Evolutionary conservation across 306 rosid genomes (phyloP).

Genomic region (Sesbania bispinosa): DNA sequence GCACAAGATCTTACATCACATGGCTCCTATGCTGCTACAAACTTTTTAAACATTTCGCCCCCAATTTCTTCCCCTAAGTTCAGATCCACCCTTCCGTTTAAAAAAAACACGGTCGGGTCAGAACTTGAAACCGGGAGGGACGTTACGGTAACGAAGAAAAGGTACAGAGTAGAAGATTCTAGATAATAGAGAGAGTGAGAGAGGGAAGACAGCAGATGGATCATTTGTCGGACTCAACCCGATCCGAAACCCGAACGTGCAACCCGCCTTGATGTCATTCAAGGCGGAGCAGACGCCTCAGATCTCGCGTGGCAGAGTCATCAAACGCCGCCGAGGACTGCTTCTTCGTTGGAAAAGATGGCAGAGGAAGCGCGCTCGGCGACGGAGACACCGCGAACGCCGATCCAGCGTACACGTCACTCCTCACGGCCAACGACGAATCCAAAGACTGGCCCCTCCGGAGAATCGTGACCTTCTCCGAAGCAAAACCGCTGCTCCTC

Average conservation of each 20-base stretch:
- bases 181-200: background rate
- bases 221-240: background rate
- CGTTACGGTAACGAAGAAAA: constrained; percentile 1
- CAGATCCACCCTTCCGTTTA: constrained; percentile 59
- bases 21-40: background rate
- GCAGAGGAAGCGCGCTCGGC: constrained; percentile 83
- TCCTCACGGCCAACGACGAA: constrained; percentile 38
- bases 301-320: constrained; percentile 77
- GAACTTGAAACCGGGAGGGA: constrained; percentile 30
- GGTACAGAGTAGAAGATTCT: constrained; percentile 11
- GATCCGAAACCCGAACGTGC: background rate
- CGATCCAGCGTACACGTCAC: constrained; percentile 83
- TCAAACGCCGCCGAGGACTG: constrained; percentile 35
- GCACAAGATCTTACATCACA: background rate
- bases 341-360: constrained; percentile 64
- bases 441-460: constrained; percentile 79
- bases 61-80: constrained; percentile 23
- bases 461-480: constrained; percentile 68
- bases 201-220: background rate
- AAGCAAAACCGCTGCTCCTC: constrained; percentile 21
- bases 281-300: constrained; percentile 81
- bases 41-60: constrained; percentile 13
- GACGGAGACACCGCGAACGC: constrained; percentile 74
- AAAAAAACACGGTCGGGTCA: constrained; percentile 62
- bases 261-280: constrained; percentile 29